These are phyloP conservation scores for Volvox africanus DNA, from an alignment of 139 green algal species.

Conservation along the genomic window DNA sequence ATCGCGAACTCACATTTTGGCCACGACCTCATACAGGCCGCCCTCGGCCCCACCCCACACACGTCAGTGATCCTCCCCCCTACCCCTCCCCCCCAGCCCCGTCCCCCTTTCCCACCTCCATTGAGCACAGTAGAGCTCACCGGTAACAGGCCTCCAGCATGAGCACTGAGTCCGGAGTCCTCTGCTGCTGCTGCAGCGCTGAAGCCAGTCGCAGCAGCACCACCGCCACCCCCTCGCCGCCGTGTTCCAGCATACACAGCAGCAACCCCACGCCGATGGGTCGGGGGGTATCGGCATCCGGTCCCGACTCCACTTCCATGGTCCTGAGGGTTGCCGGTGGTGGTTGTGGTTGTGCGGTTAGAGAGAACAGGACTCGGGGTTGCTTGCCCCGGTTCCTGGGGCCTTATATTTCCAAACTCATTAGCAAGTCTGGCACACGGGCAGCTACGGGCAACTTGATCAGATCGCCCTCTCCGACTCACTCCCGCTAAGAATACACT, in stretches of 20 bases:
- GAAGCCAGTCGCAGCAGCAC: constrained; percentile 56
- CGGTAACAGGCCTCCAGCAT: constrained; percentile 79
- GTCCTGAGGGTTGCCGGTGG: constrained; percentile 56
- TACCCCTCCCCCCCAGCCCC: neutral
- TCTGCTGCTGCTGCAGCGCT: constrained; percentile 15
- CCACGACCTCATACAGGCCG: too few species aligned
- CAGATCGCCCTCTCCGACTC: too few species aligned
- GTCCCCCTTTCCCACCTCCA: neutral
- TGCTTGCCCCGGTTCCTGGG: too few species aligned
- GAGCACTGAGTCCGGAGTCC: constrained; percentile 61
- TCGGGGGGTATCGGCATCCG: constrained; percentile 82
- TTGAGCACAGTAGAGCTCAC: too few species aligned
- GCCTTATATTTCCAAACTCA: too few species aligned
- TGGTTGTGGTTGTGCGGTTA: too few species aligned
- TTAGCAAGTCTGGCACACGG: too few species aligned
- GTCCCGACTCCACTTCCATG: constrained; percentile 79
- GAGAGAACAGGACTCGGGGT: neutral
- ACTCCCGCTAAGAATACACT: too few species aligned
- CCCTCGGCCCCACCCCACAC: too few species aligned
- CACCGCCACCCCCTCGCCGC: constrained; percentile 60
- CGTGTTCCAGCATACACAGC: constrained; percentile 84
- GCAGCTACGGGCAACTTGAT: too few species aligned
- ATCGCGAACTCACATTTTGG: too few species aligned
- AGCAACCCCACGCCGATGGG: constrained; percentile 83
- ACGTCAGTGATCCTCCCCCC: neutral